Conservation (phyloP, 1,284 basidiomycete species). For the Baeospora myosura region DNA sequence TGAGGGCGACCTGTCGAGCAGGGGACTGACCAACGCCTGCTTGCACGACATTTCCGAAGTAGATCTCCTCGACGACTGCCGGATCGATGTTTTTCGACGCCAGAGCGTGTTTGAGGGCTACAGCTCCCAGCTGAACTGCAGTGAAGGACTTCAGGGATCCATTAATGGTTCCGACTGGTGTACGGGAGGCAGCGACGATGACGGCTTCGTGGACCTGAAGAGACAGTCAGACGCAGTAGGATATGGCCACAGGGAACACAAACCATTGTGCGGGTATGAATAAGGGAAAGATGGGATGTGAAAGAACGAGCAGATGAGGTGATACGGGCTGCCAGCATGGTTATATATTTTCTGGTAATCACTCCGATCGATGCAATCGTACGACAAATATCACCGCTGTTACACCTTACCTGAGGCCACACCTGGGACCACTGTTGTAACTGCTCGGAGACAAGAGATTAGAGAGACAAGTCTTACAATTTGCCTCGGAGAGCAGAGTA, state of each 20-base stretch:
- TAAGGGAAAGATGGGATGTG: no score
- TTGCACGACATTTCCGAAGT: slow-evolving; percentile 95
- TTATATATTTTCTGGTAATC: slow-evolving; percentile 19
- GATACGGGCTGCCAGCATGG: slow-evolving; percentile 34
- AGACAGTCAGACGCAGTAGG: not conserved
- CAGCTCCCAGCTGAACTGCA: slow-evolving; percentile 84
- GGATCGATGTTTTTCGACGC: slow-evolving; percentile 77
- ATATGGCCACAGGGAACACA: slow-evolving; percentile 12
- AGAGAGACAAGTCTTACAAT: no score
- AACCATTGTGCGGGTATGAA: slow-evolving; percentile 38
- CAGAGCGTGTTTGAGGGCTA: slow-evolving; percentile 88
- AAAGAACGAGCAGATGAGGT: slow-evolving; percentile 1
- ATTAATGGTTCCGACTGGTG: slow-evolving; percentile 91
- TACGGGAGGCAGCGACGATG: slow-evolving; percentile 92
- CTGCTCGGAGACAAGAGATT: no score
- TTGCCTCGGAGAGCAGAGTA: no score
- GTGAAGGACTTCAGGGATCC: slow-evolving; percentile 84
- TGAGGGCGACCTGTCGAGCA: slow-evolving; percentile 90
- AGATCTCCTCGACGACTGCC: slow-evolving; percentile 85
- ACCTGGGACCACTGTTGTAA: no score
- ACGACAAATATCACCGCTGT: slow-evolving; percentile 17
- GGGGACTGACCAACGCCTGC: slow-evolving; percentile 94
- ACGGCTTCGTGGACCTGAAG: slow-evolving; percentile 60
- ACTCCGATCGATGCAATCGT: slow-evolving; percentile 22
- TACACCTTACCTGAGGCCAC: no score